Evolutionary conservation across 371 early-diverging fungal genomes (phyloP).

Genomic region (Mucor plumbeus): DNA sequence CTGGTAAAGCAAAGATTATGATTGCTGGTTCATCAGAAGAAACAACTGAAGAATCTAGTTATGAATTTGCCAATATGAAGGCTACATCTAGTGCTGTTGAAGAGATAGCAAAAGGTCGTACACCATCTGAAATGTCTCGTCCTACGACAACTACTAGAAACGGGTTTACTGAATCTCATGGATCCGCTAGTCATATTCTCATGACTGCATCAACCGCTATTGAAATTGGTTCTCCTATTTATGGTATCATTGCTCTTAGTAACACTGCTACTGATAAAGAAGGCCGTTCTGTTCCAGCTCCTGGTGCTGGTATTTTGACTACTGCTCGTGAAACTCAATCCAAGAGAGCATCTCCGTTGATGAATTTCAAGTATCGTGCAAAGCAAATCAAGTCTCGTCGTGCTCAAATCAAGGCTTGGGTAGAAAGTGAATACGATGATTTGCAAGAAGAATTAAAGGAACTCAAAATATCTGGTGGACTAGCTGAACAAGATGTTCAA

Average conservation of each 20-base stretch:
- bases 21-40: constrained; percentile 96
- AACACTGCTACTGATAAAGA: constrained; percentile 97
- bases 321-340: constrained; percentile 84
- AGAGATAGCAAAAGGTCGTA: constrained; percentile 88
- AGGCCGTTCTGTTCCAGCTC: constrained; percentile 95
- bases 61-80: constrained; percentile 98
- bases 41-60: constrained; percentile 91
- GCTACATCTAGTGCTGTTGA: constrained; percentile 88
- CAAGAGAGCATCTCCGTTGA: constrained; percentile 75
- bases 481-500: constrained; percentile 67
- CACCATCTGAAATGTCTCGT: constrained; percentile 91
- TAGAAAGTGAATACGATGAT: constrained; percentile 80
- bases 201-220: constrained; percentile 92
- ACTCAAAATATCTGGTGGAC: constrained; percentile 66
- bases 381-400: constrained; percentile 84
- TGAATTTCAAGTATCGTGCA: constrained; percentile 90
- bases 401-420: constrained; percentile 86
- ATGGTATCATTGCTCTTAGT: constrained; percentile 90
- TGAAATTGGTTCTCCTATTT: constrained; percentile 95
- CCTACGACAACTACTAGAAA: constrained; percentile 89
- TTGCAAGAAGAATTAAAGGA: constrained; percentile 77
- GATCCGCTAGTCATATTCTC: constrained; percentile 89
- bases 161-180: constrained; percentile 97
- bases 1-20: constrained; percentile 94
- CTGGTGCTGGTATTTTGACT: constrained; percentile 95